Base-by-base conservation (phyloP, 257 asterid species). In the Nicotiana otophora region DNA sequence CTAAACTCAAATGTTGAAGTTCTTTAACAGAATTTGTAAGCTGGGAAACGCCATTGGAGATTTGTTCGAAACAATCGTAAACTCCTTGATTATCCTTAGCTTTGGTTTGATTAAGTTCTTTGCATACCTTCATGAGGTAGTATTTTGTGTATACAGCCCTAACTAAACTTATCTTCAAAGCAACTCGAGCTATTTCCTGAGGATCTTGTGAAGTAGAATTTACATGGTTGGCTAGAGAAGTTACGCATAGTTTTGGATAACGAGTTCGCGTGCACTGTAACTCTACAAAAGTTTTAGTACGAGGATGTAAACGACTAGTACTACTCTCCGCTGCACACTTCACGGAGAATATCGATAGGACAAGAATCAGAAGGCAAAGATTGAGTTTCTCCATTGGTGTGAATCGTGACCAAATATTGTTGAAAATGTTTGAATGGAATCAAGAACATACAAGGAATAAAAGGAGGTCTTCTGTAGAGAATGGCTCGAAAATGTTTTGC, bases 11-110 rank as follows among this genome's bases (percentile, higher is more conserved):
- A n/a, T 69, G 80, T 7, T 86, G 87, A 3, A 88, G 64, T 85
- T 91, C 97, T 20, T 75, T 86, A 12, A 92, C 89, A 26, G 93
- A 87, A n/a, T 88, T 88, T 16, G 88, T 68, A 10, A 92, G 85
- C 55, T 91, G 95, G 0, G 67, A 87, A 2, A 90, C 94, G 2
- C 97, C 92, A 34, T 92, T 93, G 4, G 86, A 83, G 78, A 93
- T 93, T 65, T 93, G 98, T 10, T 85, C 87, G 33, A 93, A 83
- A 65, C 95, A 93, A n/a, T 93, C 94, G 7, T 66, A 81, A 30
- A 89, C 85, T 0, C 74, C 91, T 23, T 30, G 85, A 80, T 84
- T 86, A 1, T 89, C 90, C 23, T 23, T 83, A 16, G 87, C 86
- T 83, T 86, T 88, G 6, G 14, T 82, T 30, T 14, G 80, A 67